Percentiles rank a stretch among this genome's conserved stretches.
phyloP scores from a whole-genome alignment of 768 basidiomycete genomes.

The Auricularia auricula-judae region DNA sequence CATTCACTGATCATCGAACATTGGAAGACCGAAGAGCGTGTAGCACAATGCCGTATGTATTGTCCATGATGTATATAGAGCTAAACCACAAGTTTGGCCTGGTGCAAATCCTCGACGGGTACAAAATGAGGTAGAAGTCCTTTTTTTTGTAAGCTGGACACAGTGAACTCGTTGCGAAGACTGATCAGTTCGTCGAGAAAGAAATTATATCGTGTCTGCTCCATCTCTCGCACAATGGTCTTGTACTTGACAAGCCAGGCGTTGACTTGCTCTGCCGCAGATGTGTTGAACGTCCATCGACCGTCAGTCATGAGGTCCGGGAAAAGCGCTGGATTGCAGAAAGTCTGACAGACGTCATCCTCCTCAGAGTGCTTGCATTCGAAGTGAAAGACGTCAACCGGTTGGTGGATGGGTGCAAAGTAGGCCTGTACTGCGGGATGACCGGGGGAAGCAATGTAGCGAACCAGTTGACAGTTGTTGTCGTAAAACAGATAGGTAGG shows the following conservation, averaged over 20 bases:
- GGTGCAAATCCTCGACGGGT: no score
- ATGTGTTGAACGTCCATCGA: conserved; percentile 11
- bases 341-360: conserved; percentile 5
- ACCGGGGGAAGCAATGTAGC: conserved; percentile 7
- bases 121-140: no score
- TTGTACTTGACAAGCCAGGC: conserved; percentile 14
- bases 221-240: conserved; percentile 20
- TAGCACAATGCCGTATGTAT: no score
- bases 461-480: conserved; percentile 15
- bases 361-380: conserved; percentile 6
- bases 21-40: no score
- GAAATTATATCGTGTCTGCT: conserved; percentile 14
- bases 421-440: no score
- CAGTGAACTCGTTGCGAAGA: no score
- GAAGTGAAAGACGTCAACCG: conserved; percentile 11
- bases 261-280: conserved; percentile 11
- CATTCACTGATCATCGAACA: no score
- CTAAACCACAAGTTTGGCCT: no score
- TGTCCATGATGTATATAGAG: no score
- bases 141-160: no score
- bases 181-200: conserved; percentile 22
- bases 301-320: conserved; percentile 4
- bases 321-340: conserved; percentile 8
- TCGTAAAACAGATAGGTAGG: conserved; percentile 18
- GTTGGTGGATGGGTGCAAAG: neutral